Conservation (phyloP, 1,284 basidiomycete genomes). For the Leccinum fuscescens region DNA sequence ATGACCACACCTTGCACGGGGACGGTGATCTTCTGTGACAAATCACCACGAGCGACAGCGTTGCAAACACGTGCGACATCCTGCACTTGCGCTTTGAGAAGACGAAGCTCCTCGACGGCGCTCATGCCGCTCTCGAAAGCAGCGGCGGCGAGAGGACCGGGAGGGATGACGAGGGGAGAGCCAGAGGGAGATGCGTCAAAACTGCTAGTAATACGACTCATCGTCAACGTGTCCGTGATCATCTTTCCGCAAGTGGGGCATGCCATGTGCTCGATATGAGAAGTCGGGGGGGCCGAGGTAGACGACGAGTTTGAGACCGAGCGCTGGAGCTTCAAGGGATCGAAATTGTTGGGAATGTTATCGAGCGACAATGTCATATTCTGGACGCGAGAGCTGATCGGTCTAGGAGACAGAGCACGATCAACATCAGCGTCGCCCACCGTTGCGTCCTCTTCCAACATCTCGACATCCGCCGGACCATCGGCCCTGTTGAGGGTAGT, state of each 20-base stretch:
- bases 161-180: conserved; percentile 54
- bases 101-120: conserved; percentile 71
- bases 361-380: conserved; percentile 44
- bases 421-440: conserved; percentile 30
- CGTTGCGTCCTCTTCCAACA: conserved; percentile 31
- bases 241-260: conserved; percentile 52
- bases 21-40: conserved; percentile 95
- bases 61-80: conserved; percentile 91
- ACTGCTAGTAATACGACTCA: conserved; percentile 33
- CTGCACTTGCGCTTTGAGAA: conserved; percentile 81
- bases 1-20: conserved; percentile 95
- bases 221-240: conserved; percentile 40
- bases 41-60: conserved; percentile 91
- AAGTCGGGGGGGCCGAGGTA: conserved; percentile 43
- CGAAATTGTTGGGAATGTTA: conserved; percentile 40
- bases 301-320: conserved; percentile 29
- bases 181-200: conserved; percentile 36
- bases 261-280: conserved; percentile 38
- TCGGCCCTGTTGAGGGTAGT: conserved; percentile 6
- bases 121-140: conserved; percentile 62
- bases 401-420: conserved; percentile 22
- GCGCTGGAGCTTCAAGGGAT: conserved; percentile 32
- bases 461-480: conserved; percentile 27
- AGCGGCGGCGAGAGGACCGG: conserved; percentile 55
- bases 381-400: conserved; percentile 29